Evolutionary conservation across 176 grass and related monocot genomes (phyloP).

Genomic region (Melocanna baccifera): DNA sequence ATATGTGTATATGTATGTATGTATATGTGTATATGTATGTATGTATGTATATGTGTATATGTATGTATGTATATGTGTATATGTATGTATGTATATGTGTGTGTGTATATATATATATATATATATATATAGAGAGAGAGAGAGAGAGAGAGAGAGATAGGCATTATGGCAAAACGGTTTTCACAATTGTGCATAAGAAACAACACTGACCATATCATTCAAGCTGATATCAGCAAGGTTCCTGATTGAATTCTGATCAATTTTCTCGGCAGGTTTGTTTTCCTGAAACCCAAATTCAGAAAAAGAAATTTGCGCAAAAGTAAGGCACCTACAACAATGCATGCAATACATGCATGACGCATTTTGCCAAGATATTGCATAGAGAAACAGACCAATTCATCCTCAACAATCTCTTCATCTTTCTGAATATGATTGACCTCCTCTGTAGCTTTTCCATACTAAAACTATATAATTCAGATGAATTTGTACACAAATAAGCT

Average conservation of each 20-base stretch:
- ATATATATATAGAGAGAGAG: no score
- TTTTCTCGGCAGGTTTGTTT: neutral
- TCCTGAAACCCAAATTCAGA: neutral
- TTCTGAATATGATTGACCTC: neutral
- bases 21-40: no score
- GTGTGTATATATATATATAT: no score
- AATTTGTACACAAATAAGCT: neutral
- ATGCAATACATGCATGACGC: neutral
- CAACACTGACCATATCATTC: neutral
- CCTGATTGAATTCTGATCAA: neutral
- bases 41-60: no score
- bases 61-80: no score
- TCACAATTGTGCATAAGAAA: neutral
- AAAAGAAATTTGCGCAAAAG: neutral
- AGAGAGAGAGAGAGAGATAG: no score
- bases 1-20: no score
- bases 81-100: no score
- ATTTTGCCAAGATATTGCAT: neutral
- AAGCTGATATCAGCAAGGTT: neutral
- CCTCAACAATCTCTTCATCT: neutral
- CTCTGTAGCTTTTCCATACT: neutral
- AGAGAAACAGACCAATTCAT: constrained; percentile 29
- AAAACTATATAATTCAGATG: neutral
- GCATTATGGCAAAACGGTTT: neutral
- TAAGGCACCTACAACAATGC: neutral